A percentile compares a stretch with the other conserved stretches of the same genome.
Conservation (phyloP, 805 yeast species). For the Sungouiozyma ichnusensis region DNA sequence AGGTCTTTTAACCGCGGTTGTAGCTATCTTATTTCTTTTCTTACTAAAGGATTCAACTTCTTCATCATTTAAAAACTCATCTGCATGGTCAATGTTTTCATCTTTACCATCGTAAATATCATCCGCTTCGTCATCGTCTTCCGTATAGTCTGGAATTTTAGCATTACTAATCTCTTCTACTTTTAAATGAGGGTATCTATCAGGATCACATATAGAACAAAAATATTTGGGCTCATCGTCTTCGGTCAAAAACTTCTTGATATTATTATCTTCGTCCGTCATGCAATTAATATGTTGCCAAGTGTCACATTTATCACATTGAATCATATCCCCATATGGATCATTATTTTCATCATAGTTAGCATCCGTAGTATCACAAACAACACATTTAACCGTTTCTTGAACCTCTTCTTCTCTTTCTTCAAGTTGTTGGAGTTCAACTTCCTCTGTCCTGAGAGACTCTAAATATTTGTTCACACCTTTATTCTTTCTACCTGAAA, state of each 20-base stretch:
- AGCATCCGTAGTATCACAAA: constrained; percentile 49
- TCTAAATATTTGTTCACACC: constrained; percentile 30
- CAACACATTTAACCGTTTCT: constrained; percentile 45
- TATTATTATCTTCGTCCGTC: constrained; percentile 31
- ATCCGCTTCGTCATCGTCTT: constrained; percentile 3
- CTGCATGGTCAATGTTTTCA: constrained; percentile 8
- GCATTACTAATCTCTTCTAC: neutral
- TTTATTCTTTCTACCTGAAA: constrained; percentile 35
- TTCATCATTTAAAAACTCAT: constrained; percentile 10
- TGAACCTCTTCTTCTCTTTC: constrained; percentile 22
- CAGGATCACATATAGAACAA: constrained; percentile 46
- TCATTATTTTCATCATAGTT: constrained; percentile 52
- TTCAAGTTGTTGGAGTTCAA: constrained; percentile 9
- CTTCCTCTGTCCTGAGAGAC: constrained; percentile 23
- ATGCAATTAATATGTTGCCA: constrained; percentile 67
- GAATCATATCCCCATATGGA: constrained; percentile 44
- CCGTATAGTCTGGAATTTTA: neutral
- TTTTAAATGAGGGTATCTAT: constrained; percentile 27
- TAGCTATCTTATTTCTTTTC: neutral
- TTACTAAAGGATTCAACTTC: constrained; percentile 1
- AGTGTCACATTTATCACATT: constrained; percentile 54
- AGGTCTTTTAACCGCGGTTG: neutral
- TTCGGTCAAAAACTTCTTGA: constrained; percentile 17
- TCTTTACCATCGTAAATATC: neutral
- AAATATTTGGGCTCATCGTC: constrained; percentile 35